Evolutionary conservation across 345 rosid species (phyloP), one percentile per base, ranked within the genome.

Genomic region (Populus nigra): DNA sequence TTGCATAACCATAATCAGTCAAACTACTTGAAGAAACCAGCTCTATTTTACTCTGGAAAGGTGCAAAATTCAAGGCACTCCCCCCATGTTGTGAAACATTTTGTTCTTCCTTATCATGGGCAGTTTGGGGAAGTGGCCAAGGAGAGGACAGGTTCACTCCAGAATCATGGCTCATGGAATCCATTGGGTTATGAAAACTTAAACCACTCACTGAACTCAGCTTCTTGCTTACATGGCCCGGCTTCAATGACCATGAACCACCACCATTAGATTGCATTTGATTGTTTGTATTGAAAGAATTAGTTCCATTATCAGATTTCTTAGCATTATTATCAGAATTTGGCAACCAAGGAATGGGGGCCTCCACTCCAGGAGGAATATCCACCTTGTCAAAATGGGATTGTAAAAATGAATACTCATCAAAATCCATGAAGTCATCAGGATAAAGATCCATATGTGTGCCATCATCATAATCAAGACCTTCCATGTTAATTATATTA

Each of bases 351-450:
- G 97, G 94, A 77, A 94, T 82, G 2, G 92, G 33, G 47, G 87
- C 90, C 86, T 94, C 98, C 81, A 94, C 97, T 49, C 89, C 94
- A 79, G 97, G 74, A 73, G 97, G 96, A 65, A 92, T 65, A 84
- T 91, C 88, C 76, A 85, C 86, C 59, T 75, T 73, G 84, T 95
- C 96, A 36, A 92, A 91, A 79, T 89, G 88, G 31, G 88, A 88
- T 89, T 93, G 97, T 76, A 92, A 85, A 73, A 71, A 55, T 72
- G 80, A 86, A 78, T 86, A 91, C 2, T 83, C 80, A 69, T 89
- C 91, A 79, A 80, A 67, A 77, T 85, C 85, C 73, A 83, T 76
- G 29, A 62, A 57, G 31, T 85, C 90, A 73, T 82, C 83, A 20
- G 39, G 20, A 71, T 84, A 80, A 75, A 77, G 72, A 72, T 49